Base-by-base conservation (phyloP, 2,329 filamentous ascomycete species). In the Magnaporthiopsis rhizophila region DNA sequence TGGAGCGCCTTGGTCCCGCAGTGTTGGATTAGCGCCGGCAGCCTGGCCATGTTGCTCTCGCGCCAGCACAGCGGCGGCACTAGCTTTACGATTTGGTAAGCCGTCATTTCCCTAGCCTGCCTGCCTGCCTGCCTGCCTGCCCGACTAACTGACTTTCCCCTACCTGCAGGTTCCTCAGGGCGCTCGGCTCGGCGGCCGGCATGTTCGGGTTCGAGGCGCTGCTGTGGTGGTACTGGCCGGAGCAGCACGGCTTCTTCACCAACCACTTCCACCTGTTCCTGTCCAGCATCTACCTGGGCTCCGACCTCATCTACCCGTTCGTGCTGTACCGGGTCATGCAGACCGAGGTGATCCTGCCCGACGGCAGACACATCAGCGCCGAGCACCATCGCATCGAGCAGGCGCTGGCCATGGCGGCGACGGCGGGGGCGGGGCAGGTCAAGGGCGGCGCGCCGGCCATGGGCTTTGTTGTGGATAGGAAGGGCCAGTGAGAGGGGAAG, bases 181-280 rank as follows among this genome's bases (percentile, higher is more conserved):
- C 76, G 18, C 64, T 77, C 3, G 80, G 80, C 7, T 77, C 79
- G 1, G 62, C 80, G 13, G 70, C 76, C 65, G 79, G 80, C 3
- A 71, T 81, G 30, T 72, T 76, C 8, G 64, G 76, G 13, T 73
- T 72, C 61, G 78, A 76, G 63, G 70, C 70, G 8, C 67, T 80
- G 57, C 69, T 79, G 15, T 82, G 79, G 79, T 80, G 77, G 72
- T 76, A 76, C 67, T 83, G 81, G 81, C 80, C 79, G 2, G 81
- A 82, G 64, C 78, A 79, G 2, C 78, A 83, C 68, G 76, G 74
- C 11, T 83, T 80, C 68, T 76, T 80, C 38, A 71, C 75, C 62
- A 76, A 76, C 45, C 79, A 77, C 0, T 70, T 80, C 8, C 76
- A 74, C 1, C 58, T 81, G 7, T 77, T 81, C 65, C 68, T 83